Percentiles rank a stretch among this genome's conserved stretches.
Conservation (phyloP, 345 rosid genomes). For the Arabidopsis suecica region DNA sequence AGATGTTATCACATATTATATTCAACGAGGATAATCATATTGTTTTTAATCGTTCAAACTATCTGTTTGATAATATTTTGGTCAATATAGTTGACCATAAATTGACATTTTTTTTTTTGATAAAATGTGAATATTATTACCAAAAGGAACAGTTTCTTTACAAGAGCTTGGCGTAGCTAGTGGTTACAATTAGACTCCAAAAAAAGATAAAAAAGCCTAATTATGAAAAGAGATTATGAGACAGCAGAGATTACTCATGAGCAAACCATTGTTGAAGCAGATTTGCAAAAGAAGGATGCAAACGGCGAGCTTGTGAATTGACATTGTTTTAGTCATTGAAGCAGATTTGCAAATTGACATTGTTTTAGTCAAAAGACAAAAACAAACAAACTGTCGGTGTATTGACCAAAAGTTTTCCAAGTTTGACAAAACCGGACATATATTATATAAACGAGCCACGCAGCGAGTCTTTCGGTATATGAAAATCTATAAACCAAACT, state of each 20-base stretch:
- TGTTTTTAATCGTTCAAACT: constrained; percentile 6
- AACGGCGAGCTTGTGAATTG: too few species aligned
- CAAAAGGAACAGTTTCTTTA: too few species aligned
- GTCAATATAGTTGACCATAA: constrained; percentile 22
- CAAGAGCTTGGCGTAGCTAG: too few species aligned
- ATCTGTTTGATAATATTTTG: constrained; percentile 2
- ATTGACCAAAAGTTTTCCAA: constrained; percentile 19
- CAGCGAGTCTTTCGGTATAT: background rate
- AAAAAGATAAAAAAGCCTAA: too few species aligned
- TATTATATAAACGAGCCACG: background rate
- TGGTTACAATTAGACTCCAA: too few species aligned
- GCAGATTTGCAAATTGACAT: background rate
- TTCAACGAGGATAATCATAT: background rate
- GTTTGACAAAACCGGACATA: background rate
- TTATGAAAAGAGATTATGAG: too few species aligned
- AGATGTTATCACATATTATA: background rate
- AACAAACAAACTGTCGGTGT: background rate
- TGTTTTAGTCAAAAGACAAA: background rate
- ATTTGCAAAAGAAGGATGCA: too few species aligned
- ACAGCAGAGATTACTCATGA: too few species aligned
- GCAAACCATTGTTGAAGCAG: too few species aligned
- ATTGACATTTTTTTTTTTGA: background rate
- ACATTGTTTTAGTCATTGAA: too few species aligned
- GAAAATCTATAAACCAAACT: background rate
- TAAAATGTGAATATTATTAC: too few species aligned